Conservation (phyloP, 331 rosid species). For the Rosa hybrid region DNA sequence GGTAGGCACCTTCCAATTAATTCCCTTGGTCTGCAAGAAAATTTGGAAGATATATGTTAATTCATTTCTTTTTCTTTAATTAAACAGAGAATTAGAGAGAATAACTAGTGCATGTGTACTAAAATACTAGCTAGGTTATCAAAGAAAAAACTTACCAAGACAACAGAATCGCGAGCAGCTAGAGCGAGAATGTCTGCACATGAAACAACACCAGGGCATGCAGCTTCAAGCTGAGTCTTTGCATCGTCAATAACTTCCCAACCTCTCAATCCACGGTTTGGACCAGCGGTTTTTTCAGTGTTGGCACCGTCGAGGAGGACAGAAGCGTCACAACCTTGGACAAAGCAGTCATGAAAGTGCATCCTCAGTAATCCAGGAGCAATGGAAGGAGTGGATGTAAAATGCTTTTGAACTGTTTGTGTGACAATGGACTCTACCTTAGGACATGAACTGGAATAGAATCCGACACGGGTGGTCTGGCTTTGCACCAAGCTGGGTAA, state of each 20-base stretch:
- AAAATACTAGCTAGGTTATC: not conserved
- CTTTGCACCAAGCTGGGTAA: constrained; percentile 36
- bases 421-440: constrained; percentile 60
- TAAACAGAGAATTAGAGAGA: no score
- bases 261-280: constrained; percentile 44
- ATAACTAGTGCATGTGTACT: no score
- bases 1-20: constrained; percentile 51
- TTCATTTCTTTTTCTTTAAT: no score
- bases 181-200: constrained; percentile 65
- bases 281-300: constrained; percentile 36
- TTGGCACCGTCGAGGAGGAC: constrained; percentile 51
- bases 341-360: constrained; percentile 88
- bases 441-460: constrained; percentile 56
- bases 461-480: constrained; percentile 56
- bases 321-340: constrained; percentile 78
- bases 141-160: constrained; percentile 23
- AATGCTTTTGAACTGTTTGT: constrained; percentile 49
- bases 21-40: constrained; percentile 46
- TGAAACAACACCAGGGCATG: constrained; percentile 64
- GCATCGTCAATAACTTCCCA: constrained; percentile 56
- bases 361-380: constrained; percentile 72
- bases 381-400: constrained; percentile 36
- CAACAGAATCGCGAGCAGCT: constrained; percentile 61
- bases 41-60: no score
- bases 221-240: constrained; percentile 51